Evolutionary conservation across 805 yeast genomes (phyloP).

Genomic region (Candida maesae): DNA sequence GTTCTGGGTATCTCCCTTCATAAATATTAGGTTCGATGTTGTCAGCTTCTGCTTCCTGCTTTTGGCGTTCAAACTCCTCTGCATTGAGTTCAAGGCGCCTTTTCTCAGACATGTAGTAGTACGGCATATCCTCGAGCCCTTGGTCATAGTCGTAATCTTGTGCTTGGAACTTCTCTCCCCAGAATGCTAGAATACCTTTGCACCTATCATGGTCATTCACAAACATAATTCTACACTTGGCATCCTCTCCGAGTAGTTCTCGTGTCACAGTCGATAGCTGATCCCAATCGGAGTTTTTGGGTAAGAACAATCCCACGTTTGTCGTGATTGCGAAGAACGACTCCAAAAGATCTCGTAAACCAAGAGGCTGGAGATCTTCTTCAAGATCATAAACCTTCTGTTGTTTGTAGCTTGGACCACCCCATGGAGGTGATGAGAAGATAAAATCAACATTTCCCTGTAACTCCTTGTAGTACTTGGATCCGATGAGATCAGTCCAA

Average conservation of each 20-base stretch:
- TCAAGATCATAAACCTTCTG: conserved; percentile 42
- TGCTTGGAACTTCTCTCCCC: conserved; percentile 48
- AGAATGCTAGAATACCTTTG: conserved; percentile 55
- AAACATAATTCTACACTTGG: conserved; percentile 43
- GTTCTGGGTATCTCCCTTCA: conserved; percentile 8
- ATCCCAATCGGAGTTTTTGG: conserved; percentile 51
- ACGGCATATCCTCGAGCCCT: conserved; percentile 9
- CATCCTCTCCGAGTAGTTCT: conserved; percentile 40
- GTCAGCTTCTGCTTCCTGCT: neutral
- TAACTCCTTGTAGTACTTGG: conserved; percentile 4
- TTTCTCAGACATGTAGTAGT: conserved; percentile 12
- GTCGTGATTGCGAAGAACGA: conserved; percentile 38
- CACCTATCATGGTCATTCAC: conserved; percentile 38
- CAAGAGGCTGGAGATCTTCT: conserved; percentile 42
- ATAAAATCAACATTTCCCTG: conserved; percentile 42
- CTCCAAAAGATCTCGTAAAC: conserved; percentile 40
- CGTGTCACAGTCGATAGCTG: conserved; percentile 49
- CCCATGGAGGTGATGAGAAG: conserved; percentile 89
- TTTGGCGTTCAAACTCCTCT: neutral
- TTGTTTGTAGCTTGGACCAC: conserved; percentile 61
- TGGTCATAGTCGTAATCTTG: conserved; percentile 15
- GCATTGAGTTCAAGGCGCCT: neutral
- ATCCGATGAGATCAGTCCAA: conserved; percentile 33
- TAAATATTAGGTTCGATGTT: neutral
- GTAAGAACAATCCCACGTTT: conserved; percentile 59